Conservation (phyloP, 495 filamentous ascomycete genomes). For the Penicillium arizonense region DNA sequence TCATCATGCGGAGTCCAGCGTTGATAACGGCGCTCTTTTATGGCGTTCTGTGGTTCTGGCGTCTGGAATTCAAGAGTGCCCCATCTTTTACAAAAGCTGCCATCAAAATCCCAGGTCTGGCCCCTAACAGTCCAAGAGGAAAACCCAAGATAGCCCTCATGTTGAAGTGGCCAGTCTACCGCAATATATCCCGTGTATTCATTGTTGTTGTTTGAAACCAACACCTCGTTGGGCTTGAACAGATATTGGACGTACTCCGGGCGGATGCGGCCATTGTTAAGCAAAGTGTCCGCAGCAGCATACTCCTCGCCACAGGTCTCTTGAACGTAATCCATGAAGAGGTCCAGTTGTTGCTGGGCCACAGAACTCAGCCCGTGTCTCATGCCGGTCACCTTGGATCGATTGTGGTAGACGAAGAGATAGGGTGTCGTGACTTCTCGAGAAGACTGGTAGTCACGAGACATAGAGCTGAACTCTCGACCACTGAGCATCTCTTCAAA, state of each 20-base stretch:
- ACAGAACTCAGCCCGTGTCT: background rate
- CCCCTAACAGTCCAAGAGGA: background rate
- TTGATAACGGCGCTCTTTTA: background rate
- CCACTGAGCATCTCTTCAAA: background rate
- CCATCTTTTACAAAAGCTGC: background rate
- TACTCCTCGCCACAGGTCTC: conserved; percentile 10
- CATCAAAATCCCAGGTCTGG: conserved; percentile 1
- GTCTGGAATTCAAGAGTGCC: background rate
- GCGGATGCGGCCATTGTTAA: conserved; percentile 20
- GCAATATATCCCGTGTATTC: conserved; percentile 2
- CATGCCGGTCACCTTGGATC: background rate
- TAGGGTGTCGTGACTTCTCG: background rate
- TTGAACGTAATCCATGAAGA: conserved; percentile 8
- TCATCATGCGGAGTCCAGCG: too few species aligned
- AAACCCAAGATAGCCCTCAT: too few species aligned
- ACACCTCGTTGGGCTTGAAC: conserved; percentile 17
- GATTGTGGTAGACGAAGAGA: conserved; percentile 4
- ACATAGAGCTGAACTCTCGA: background rate
- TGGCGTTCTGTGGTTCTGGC: background rate
- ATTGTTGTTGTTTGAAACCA: conserved; percentile 8
- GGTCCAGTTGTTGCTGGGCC: conserved; percentile 2
- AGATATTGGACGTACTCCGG: conserved; percentile 20
- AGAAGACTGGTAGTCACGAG: background rate
- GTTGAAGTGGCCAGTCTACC: background rate
- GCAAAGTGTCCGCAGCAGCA: conserved; percentile 14